These are phyloP conservation scores for Lepiota venenata DNA, from an alignment of 768 basidiomycete species.

Conservation along the genomic window DNA sequence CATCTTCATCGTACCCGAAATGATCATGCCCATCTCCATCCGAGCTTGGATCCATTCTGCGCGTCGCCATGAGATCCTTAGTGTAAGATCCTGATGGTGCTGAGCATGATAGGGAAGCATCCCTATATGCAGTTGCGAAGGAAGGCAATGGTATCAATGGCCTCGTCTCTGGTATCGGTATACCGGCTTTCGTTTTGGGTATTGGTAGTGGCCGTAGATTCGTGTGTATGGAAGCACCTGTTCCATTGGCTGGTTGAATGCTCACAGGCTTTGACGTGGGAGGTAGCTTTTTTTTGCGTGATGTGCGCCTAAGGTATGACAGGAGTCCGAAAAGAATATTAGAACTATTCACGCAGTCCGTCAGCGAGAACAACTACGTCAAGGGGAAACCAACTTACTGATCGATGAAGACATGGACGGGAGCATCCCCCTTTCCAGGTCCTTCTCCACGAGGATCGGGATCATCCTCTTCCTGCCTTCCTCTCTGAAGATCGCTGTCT, in stretches of 20 bases:
- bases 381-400: conserved; percentile 40
- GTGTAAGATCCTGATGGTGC: conserved; percentile 19
- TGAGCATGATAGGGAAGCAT: conserved; percentile 16
- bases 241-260: conserved; percentile 10
- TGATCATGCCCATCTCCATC: conserved; percentile 17
- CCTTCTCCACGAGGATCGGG: conserved; percentile 30
- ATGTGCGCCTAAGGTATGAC: conserved; percentile 53
- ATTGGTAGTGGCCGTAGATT: conserved; percentile 19
- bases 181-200: conserved; percentile 13
- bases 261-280: conserved; percentile 12
- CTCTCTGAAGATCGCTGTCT: conserved; percentile 10
- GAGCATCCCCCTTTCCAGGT: conserved; percentile 27
- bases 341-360: conserved; percentile 54
- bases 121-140: conserved; percentile 31
- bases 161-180: conserved; percentile 2
- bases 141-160: conserved; percentile 34
- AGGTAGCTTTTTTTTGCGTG: conserved; percentile 6
- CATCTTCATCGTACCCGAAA: conserved; percentile 10
- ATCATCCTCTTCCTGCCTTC: conserved; percentile 20
- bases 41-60: conserved; percentile 18
- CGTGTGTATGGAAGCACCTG: conserved; percentile 12
- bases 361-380: conserved; percentile 18
- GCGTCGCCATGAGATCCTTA: background rate
- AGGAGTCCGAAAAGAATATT: conserved; percentile 86
- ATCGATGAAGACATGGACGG: conserved; percentile 53